A percentile compares a stretch with the other conserved stretches of the same genome.
Evolutionary conservation across 805 yeast species (phyloP).

Genomic region (Diddensiella caesifluorescens): DNA sequence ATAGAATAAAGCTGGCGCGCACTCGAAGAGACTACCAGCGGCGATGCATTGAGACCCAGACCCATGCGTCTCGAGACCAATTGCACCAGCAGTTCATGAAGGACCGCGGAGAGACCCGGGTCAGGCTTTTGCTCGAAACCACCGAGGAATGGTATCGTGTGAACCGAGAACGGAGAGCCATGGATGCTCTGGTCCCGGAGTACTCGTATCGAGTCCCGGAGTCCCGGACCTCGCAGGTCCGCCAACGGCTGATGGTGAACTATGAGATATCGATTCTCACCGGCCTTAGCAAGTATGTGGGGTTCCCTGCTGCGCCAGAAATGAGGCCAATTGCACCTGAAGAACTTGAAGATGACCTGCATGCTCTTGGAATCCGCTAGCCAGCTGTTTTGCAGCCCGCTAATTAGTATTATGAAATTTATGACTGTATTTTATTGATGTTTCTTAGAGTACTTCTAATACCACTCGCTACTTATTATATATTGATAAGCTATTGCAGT

Average conservation of each 20-base stretch:
- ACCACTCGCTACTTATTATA: too few species aligned
- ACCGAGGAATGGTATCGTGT: slow-evolving; percentile 89
- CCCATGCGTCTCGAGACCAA: slow-evolving; percentile 69
- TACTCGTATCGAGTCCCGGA: slow-evolving; percentile 39
- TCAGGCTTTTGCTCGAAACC: slow-evolving; percentile 59
- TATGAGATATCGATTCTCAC: slow-evolving; percentile 65
- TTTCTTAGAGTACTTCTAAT: too few species aligned
- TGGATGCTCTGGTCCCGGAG: slow-evolving; percentile 58
- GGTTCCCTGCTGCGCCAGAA: slow-evolving; percentile 79
- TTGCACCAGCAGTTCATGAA: slow-evolving; percentile 81
- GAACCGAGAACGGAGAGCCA: slow-evolving; percentile 77
- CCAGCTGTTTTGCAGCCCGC: too few species aligned
- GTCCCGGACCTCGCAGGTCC: slow-evolving; percentile 46
- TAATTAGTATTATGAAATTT: too few species aligned
- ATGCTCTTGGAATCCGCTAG: slow-evolving; percentile 54
- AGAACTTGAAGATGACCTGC: slow-evolving; percentile 72
- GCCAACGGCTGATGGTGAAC: slow-evolving; percentile 59
- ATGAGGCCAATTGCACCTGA: slow-evolving; percentile 58
- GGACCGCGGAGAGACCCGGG: slow-evolving; percentile 60
- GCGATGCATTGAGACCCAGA: slow-evolving; percentile 72
- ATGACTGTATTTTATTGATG: too few species aligned
- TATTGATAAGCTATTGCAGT: too few species aligned
- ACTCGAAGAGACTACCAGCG: slow-evolving; percentile 58
- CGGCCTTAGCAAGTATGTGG: slow-evolving; percentile 61
- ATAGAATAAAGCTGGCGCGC: slow-evolving; percentile 50